Evolutionary conservation across 2,329 filamentous ascomycete genomes (phyloP).

Genomic region (Hymenoscyphus scutula): DNA sequence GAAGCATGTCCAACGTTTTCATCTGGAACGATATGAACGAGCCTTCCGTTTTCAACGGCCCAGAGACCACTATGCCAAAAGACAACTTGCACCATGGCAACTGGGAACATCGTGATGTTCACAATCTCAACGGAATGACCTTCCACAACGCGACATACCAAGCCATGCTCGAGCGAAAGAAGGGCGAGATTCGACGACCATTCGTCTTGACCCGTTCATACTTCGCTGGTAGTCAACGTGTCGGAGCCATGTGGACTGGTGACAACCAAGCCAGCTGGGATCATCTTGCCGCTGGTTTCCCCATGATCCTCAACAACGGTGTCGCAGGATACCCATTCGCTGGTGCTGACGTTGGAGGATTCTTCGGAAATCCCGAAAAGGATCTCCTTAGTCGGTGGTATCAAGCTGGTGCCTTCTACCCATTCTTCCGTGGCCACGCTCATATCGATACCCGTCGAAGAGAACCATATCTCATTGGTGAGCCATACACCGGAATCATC

Average conservation of each 20-base stretch:
- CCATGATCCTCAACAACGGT: conserved; percentile 91
- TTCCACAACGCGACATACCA: conserved; percentile 93
- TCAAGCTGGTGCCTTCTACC: conserved; percentile 93
- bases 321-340: conserved; percentile 92
- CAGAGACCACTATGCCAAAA: conserved; percentile 98
- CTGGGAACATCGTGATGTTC: conserved; percentile 96
- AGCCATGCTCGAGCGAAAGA: conserved; percentile 78
- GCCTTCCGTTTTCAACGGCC: conserved; percentile 97
- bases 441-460: conserved; percentile 94
- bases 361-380: conserved; percentile 94
- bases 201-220: conserved; percentile 93
- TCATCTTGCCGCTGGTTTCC: conserved; percentile 82
- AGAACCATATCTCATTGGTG: conserved; percentile 84
- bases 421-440: conserved; percentile 95
- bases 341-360: conserved; percentile 93
- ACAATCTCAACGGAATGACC: conserved; percentile 94
- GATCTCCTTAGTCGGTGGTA: conserved; percentile 94
- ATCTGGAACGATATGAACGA: conserved; percentile 99
- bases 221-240: conserved; percentile 84
- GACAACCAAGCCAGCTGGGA: conserved; percentile 95
- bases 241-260: conserved; percentile 97
- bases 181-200: conserved; percentile 79
- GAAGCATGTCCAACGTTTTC: conserved; percentile 80
- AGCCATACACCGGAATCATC: conserved; percentile 83
- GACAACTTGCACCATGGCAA: conserved; percentile 88